Evolutionary conservation across 129 eudicot species (phyloP), one percentile per base, ranked within the genome.

Genomic region (Flaveria bidentis): DNA sequence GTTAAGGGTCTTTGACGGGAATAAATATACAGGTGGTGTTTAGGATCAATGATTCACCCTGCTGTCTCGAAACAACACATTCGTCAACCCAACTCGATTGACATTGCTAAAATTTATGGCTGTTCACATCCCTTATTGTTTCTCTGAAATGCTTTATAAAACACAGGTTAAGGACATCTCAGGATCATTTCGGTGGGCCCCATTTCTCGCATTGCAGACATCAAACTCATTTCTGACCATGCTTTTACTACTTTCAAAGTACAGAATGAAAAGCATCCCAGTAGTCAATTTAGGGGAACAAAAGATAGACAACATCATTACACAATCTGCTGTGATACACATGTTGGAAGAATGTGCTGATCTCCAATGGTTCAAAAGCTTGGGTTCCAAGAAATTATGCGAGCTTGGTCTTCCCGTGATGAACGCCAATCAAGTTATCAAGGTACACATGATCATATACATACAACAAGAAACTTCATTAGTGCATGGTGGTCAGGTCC

Each of bases 101-200:
- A 20, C 33, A 22, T 30, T 5, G 11, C 64, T 20, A 25, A 20
- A 8, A 57, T 9, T 57, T 9, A 58, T 58, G 65, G 15, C 11
- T 58, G 6, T 58, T 58, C 36, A 58, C 23, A 58, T 58, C 42
- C 33, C 14, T 57, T 41, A 14, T 16, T 20, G 64, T 75, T 42
- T 41, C 9, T 12, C 39, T 58, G 5, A 47, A 44, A 67, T 52
- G 62, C 51, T 25, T 60, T 9, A 45, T 58, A 44, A 65, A 36
- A 36, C 20, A 46, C 86, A 92, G 98, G 98, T 93, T 49, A 84
- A 86, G 45, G 98, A 93, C 70, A 93, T 93, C 28, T 84, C 96
- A 5, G 98, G 98, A 73, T 85, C 97, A 17, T 93, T 93, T 71
- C 96, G 98, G 2, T 93, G 98, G 98, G 98, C 97, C 36, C 98